Evolutionary conservation across 495 filamentous ascomycete genomes (phyloP), one percentile per base, ranked within the genome.

Genomic region (Aspergillus avenaceus): DNA sequence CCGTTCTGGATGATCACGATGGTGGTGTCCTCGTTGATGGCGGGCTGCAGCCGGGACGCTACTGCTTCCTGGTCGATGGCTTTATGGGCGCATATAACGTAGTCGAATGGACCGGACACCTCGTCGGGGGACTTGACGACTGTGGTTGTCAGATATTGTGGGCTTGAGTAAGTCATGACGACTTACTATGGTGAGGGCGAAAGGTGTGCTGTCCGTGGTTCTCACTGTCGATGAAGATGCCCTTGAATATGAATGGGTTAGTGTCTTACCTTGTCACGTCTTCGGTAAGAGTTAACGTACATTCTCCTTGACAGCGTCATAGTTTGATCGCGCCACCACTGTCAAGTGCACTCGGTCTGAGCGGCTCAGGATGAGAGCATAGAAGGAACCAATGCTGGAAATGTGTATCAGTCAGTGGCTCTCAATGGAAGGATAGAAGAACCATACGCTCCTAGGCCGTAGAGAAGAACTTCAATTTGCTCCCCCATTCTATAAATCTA

Each of bases 1-100:
- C 84, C 84, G 62, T 88, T 88, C 52, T 88, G 84, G 43, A 87
- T 82, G 26, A 88, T 66, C 16, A 88, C 81, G 50, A 88, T 77
- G 0, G 67, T 66, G 1, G 67, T 69, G 3, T 51, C 54, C 1
- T 59, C 58, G 26, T 61, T 57, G 9, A 76, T 58, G 12, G 58
- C 75, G 7, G 77, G 67, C 13, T 57, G 54, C n/a, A 81, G 62
- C 6, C 62, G 50, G 3, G 55, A 44, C 4, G 64, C 61, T 0
- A 70, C 67, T 0, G 58, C 50, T 5, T 61, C 61, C 21, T 72
- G 72, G 24, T 78, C 67, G 28, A 79, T 66, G 9, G 77, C 77
- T 53, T 80, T 80, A 52, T 78, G 65, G 4, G 74, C 69, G 55
- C 75, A 78, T 12, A 80, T 67, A 19, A 79, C 48, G 32, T 69